Base-by-base conservation (phyloP, 2,329 filamentous ascomycete species). In the Colletotrichum graminicola region DNA sequence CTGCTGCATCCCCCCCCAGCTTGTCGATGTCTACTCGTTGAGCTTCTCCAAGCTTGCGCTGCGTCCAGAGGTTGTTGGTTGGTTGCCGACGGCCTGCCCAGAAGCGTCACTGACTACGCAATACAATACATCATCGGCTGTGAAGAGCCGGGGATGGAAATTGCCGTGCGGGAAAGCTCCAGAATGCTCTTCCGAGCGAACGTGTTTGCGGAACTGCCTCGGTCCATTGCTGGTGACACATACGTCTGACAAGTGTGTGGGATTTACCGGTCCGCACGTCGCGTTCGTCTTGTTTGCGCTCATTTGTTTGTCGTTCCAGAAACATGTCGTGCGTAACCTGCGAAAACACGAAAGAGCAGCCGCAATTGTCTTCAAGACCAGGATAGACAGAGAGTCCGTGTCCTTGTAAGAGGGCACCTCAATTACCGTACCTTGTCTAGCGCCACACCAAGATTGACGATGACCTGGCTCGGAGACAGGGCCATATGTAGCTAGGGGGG, bases 401-500 rank as follows among this genome's bases (percentile, higher is more conserved):
- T 41, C 18, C 43, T 36, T 57, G 23, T n/a, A 43, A 45, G 23
- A 52, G 43, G 52, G 34, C 12, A 12, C 49, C 49, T 26, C 36
- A 41, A 39, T 60, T 34, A 51, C 59, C 52, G 36, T 62, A 54
- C 57, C 64, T 66, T 57, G 59, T 45, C 57, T 52, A 51, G 36
- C 32, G 32, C 39, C 7, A 23, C 14, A 57, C n/a, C 55, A 26
- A 39, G 64, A 62, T 71, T 68, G 29, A 55, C 36, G 36, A 67
- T 62, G 34, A 49, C 32, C 56, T 39, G 55, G 36, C 29, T 39
- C 39, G 66, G 66, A n/a, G 63, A 32, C 63, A 45, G 36, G 56
- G 51, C 41, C 63, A 43, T 67, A 67, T 62, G 63, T 56, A 71
- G 63, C 56, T 71, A 71, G 34, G 63, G 47, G 63, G 49, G 41